Percentiles rank a stretch among this genome's conserved stretches.
phyloP scores from a whole-genome alignment of 169 alveolate species.

The Plasmodium sp. region DNA sequence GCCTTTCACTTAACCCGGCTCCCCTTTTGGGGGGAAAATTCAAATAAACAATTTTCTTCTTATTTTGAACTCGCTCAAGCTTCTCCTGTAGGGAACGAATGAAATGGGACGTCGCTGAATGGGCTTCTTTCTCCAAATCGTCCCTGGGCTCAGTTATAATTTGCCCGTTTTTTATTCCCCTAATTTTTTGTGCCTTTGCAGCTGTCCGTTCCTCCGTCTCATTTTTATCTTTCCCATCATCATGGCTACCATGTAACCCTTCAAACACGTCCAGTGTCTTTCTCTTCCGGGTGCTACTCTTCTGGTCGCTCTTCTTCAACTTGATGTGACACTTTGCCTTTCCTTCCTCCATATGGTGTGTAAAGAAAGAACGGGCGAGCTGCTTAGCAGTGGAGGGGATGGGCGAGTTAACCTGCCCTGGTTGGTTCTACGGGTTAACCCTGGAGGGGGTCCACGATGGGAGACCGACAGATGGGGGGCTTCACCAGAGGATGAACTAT shows the following conservation, averaged over 20 bases:
- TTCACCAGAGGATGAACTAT: neutral
- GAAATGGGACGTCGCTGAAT: slow-evolving; percentile 7
- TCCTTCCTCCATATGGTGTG: neutral
- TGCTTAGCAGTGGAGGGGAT: neutral
- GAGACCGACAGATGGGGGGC: neutral
- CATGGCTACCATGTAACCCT: neutral
- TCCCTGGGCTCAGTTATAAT: neutral
- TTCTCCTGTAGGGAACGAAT: slow-evolving; percentile 33
- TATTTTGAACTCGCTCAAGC: slow-evolving; percentile 33
- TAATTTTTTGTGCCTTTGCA: slow-evolving; percentile 2
- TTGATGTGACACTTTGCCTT: slow-evolving; percentile 17
- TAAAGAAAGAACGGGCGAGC: neutral
- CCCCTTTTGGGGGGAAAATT: neutral
- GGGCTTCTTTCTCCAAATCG: neutral
- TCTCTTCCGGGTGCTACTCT: neutral
- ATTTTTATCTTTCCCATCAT: neutral
- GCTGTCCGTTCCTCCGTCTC: neutral
- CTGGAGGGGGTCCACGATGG: neutral
- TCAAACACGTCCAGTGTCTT: slow-evolving; percentile 4
- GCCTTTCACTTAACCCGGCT: neutral
- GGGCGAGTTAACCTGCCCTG: neutral
- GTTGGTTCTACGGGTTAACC: neutral
- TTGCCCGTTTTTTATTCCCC: slow-evolving; percentile 38
- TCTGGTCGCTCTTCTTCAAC: neutral
- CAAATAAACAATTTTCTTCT: slow-evolving; percentile 40